phyloP scores from a whole-genome alignment of 1,139 yeast species.

The Debaryomycetaceae sp. region DNA sequence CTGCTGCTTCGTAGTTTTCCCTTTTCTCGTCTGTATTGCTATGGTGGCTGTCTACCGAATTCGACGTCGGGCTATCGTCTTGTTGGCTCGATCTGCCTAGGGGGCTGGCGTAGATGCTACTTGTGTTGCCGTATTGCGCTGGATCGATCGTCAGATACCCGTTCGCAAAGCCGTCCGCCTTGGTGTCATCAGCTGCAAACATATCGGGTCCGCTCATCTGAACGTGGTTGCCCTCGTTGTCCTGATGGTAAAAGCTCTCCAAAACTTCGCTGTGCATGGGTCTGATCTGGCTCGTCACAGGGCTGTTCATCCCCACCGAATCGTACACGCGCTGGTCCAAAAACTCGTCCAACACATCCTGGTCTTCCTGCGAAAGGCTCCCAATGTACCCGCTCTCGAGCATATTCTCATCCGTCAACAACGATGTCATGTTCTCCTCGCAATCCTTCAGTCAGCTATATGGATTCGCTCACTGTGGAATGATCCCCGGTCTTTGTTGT shows the following conservation, averaged over 20 bases:
- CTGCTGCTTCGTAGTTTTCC: neutral
- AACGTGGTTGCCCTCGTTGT: neutral
- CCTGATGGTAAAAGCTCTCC: constrained; percentile 11
- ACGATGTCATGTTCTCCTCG: constrained; percentile 5
- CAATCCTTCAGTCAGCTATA: neutral
- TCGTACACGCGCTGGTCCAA: constrained; percentile 56
- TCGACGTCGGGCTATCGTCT: constrained; percentile 4
- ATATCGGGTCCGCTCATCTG: neutral
- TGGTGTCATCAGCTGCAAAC: neutral
- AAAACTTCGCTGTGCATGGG: constrained; percentile 14
- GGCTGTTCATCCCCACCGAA: constrained; percentile 26
- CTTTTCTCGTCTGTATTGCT: neutral
- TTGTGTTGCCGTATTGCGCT: constrained; percentile 10
- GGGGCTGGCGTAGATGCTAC: constrained; percentile 15
- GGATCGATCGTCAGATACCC: constrained; percentile 23
- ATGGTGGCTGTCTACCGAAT: constrained; percentile 1
- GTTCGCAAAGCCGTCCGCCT: constrained; percentile 9
- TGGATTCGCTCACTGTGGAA: neutral
- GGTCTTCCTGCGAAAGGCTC: constrained; percentile 22
- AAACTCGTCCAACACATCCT: constrained; percentile 52
- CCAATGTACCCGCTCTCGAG: constrained; percentile 9
- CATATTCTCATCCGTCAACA: constrained; percentile 10
- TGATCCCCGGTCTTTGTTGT: too few relatives aligned
- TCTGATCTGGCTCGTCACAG: constrained; percentile 13
- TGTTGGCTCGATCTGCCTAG: constrained; percentile 4